Evolutionary conservation across 139 green algal species (phyloP).

Genomic region (Coelastrella sp.): DNA sequence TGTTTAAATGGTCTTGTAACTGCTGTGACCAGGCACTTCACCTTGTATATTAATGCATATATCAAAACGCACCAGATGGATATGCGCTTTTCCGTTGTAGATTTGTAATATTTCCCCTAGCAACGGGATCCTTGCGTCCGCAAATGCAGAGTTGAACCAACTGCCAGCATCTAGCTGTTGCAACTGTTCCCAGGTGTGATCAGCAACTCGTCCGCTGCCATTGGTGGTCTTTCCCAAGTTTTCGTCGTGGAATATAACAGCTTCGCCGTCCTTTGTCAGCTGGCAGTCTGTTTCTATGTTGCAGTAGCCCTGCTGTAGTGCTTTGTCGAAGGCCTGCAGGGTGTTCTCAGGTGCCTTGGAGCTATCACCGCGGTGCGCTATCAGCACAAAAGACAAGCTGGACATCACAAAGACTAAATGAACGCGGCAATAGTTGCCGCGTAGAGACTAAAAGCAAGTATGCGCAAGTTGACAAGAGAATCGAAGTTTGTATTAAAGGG

Average conservation of each 20-base stretch:
- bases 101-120: slow-evolving; percentile 49
- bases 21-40: neutral
- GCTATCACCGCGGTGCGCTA: slow-evolving; percentile 59
- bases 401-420: neutral
- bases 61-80: slow-evolving; percentile 55
- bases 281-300: slow-evolving; percentile 66
- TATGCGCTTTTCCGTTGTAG: slow-evolving; percentile 48
- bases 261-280: slow-evolving; percentile 52
- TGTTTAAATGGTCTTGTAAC: neutral
- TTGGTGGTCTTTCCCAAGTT: slow-evolving; percentile 49
- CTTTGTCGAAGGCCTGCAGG: slow-evolving; percentile 49
- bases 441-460: too few relatives aligned
- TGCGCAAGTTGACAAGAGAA: too few relatives aligned
- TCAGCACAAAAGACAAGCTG: slow-evolving; percentile 13
- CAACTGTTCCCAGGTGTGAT: slow-evolving; percentile 17
- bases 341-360: slow-evolving; percentile 61
- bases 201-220: slow-evolving; percentile 30
- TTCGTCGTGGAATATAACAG: slow-evolving; percentile 60
- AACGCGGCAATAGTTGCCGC: too few relatives aligned
- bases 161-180: slow-evolving; percentile 50
- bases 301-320: slow-evolving; percentile 50
- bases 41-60: neutral
- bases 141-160: slow-evolving; percentile 54
- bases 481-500: too few relatives aligned
- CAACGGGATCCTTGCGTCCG: slow-evolving; percentile 35